These are phyloP conservation scores for Torulaspora quercuum DNA, from an alignment of 805 yeast genomes.

Conservation along the genomic window DNA sequence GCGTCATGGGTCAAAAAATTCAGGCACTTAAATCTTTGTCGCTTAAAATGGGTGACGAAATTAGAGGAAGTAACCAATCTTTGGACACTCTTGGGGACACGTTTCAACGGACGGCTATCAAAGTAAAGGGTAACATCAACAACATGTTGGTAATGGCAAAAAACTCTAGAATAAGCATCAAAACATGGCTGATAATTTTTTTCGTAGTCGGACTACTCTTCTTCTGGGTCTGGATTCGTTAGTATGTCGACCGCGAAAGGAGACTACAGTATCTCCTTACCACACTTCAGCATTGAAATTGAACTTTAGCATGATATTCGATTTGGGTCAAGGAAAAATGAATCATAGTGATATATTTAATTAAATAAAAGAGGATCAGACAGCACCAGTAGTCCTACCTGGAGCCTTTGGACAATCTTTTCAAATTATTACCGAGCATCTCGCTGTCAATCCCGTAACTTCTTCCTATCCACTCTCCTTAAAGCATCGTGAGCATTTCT, in stretches of 20 bases:
- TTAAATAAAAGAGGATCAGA: constrained; percentile 2
- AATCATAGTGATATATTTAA: neutral
- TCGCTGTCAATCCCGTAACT: constrained; percentile 22
- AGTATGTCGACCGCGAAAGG: no score
- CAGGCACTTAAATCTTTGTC: constrained; percentile 54
- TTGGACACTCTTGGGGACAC: constrained; percentile 42
- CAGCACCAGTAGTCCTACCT: no score
- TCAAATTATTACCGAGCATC: no score
- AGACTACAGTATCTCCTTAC: no score
- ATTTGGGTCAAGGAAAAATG: no score
- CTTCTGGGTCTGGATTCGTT: constrained; percentile 46
- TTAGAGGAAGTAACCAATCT: constrained; percentile 49
- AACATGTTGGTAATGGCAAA: constrained; percentile 63
- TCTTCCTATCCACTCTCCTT: constrained; percentile 16
- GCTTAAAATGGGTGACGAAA: constrained; percentile 61
- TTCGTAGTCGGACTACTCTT: constrained; percentile 49
- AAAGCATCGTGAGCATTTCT: constrained; percentile 24
- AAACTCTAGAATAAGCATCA: constrained; percentile 59
- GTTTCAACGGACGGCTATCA: constrained; percentile 46
- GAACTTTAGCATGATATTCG: no score
- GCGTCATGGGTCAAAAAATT: constrained; percentile 52
- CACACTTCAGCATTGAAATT: no score
- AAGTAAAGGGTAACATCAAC: constrained; percentile 50
- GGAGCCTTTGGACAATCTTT: no score
- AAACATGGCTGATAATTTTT: constrained; percentile 55